phyloP scores from a whole-genome alignment of 2,329 filamentous ascomycete genomes.

The Tolypocladium pustulatum region DNA sequence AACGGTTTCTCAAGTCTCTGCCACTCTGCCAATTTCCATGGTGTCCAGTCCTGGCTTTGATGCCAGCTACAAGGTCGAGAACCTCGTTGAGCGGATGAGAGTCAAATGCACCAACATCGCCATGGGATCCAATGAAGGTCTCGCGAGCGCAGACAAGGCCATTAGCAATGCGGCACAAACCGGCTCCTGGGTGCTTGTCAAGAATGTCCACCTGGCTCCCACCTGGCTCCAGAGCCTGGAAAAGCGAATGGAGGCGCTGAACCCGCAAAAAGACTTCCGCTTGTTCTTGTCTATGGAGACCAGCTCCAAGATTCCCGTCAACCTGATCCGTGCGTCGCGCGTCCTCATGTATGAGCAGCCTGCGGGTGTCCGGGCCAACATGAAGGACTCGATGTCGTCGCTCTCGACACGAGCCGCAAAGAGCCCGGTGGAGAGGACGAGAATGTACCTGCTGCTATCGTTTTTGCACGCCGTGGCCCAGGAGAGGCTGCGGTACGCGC shows the following conservation, averaged over 20 bases:
- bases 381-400: slow-evolving; percentile 92
- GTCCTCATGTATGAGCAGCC: slow-evolving; percentile 98
- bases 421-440: slow-evolving; percentile 79
- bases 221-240: slow-evolving; percentile 95
- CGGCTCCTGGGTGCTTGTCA: slow-evolving; percentile 93
- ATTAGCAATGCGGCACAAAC: slow-evolving; percentile 85
- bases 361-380: slow-evolving; percentile 90
- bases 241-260: slow-evolving; percentile 91
- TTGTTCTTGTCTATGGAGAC: slow-evolving; percentile 98
- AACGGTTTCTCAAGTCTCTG: slow-evolving; percentile 74
- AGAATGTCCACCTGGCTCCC: slow-evolving; percentile 95
- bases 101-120: slow-evolving; percentile 92
- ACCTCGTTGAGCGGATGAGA: slow-evolving; percentile 72
- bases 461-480: slow-evolving; percentile 96
- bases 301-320: slow-evolving; percentile 93
- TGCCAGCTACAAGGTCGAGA: slow-evolving; percentile 98
- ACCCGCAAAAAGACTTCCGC: slow-evolving; percentile 85
- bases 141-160: slow-evolving; percentile 88
- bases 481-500: slow-evolving; percentile 87
- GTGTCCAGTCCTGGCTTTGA: slow-evolving; percentile 96
- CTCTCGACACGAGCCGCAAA: slow-evolving; percentile 66
- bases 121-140: slow-evolving; percentile 95
- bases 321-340: slow-evolving; percentile 81
- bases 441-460: slow-evolving; percentile 81
- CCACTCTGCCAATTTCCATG: slow-evolving; percentile 77